phyloP scores from a whole-genome alignment of 305 asterid species.

The Striga hermonthica region DNA sequence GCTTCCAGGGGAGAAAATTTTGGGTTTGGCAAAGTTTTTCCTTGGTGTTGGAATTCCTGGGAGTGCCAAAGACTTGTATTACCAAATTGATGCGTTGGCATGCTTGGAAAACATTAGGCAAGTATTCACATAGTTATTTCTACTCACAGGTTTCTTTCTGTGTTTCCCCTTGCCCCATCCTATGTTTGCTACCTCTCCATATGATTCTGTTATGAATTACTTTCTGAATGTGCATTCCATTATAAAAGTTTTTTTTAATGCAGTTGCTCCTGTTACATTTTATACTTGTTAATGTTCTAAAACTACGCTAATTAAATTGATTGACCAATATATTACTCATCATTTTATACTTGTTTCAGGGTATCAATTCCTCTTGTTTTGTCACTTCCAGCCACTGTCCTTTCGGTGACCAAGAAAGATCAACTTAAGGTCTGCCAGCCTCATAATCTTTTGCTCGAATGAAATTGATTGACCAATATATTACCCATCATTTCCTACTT shows the following conservation, averaged over 20 bases:
- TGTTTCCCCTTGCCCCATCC: constrained; percentile 10
- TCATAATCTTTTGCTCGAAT: too few species aligned
- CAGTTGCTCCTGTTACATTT: constrained; percentile 4
- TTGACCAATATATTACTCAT: too few species aligned
- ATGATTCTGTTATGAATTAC: constrained; percentile 22
- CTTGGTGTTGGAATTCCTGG: constrained; percentile 89
- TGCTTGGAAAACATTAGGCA: constrained; percentile 75
- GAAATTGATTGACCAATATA: not conserved
- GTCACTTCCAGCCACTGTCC: too few species aligned
- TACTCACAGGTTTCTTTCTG: constrained; percentile 15
- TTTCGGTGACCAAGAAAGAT: too few species aligned
- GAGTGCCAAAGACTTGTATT: constrained; percentile 66
- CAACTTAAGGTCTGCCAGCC: too few species aligned
- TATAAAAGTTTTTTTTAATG: constrained; percentile 16
- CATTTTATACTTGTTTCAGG: too few species aligned
- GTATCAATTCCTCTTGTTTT: too few species aligned
- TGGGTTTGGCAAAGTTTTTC: constrained; percentile 86
- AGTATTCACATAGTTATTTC: constrained; percentile 25
- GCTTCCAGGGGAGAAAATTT: constrained; percentile 84
- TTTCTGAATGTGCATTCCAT: not conserved
- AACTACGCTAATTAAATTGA: too few species aligned
- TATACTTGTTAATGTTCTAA: not conserved
- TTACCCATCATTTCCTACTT: constrained; percentile 2
- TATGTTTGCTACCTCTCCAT: not conserved
- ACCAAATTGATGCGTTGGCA: constrained; percentile 79